Evolutionary conservation across 176 grass and related monocot species (phyloP).

Genomic region (Dendrocalamus sinicus): DNA sequence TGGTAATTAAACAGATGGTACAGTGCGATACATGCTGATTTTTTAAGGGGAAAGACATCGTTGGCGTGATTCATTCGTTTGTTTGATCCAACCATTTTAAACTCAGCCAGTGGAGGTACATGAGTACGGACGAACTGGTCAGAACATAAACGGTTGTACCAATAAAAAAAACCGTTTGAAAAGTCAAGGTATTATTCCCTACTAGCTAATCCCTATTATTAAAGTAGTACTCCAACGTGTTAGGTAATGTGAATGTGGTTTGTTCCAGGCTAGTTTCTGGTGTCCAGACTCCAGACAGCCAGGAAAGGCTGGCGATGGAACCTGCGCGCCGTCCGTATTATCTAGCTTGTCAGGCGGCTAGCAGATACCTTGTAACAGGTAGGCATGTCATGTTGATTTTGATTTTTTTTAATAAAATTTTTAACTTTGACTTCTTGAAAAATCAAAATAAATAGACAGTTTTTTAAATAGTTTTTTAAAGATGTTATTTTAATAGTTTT

Average conservation of each 20-base stretch:
- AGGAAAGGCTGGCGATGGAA: background rate
- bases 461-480: too few relatives aligned
- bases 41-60: background rate
- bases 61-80: background rate
- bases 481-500: too few relatives aligned
- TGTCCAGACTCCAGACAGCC: background rate
- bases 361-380: background rate
- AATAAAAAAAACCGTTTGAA: background rate
- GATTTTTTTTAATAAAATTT: too few relatives aligned
- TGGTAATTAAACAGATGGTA: background rate
- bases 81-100: background rate
- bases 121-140: background rate
- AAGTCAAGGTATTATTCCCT: background rate
- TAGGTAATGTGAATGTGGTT: background rate
- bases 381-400: too few relatives aligned
- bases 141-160: background rate
- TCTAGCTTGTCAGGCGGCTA: background rate
- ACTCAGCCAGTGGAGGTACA: background rate
- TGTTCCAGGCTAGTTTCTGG: background rate
- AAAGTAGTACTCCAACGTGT: conserved; percentile 21
- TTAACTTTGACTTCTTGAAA: too few relatives aligned
- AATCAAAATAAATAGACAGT: too few relatives aligned
- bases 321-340: too few relatives aligned
- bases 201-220: background rate
- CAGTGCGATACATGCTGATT: background rate